Evolutionary conservation across 2,329 filamentous ascomycete species (phyloP).

Genomic region (Aschersonia sp.): DNA sequence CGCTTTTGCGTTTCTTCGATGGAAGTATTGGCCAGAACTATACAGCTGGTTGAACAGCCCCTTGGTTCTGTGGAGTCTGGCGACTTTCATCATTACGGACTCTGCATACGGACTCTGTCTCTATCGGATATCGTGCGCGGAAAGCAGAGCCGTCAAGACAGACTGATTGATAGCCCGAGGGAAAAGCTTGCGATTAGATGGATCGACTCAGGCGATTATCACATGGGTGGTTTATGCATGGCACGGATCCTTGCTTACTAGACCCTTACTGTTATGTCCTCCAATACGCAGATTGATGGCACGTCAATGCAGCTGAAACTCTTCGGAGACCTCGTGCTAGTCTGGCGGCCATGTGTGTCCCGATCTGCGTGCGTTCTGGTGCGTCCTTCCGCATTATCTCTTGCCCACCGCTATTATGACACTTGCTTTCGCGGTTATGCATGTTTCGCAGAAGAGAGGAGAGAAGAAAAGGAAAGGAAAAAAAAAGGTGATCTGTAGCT

Average conservation of each 20-base stretch:
- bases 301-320: too few relatives aligned
- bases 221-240: too few relatives aligned
- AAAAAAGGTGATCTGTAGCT: background rate
- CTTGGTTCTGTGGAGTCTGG: constrained; percentile 5
- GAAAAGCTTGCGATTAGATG: background rate
- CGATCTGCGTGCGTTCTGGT: too few relatives aligned
- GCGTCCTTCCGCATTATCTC: too few relatives aligned
- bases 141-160: background rate
- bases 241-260: background rate
- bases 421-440: background rate
- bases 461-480: background rate
- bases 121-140: constrained; percentile 1
- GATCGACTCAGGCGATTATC: too few relatives aligned
- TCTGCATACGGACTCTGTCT: constrained; percentile 4
- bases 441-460: background rate
- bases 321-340: too few relatives aligned
- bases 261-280: background rate
- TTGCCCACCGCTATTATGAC: background rate
- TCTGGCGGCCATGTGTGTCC: too few relatives aligned
- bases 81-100: constrained; percentile 3
- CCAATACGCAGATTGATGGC: too few relatives aligned
- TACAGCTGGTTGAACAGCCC: constrained; percentile 5
- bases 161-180: background rate
- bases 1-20: constrained; percentile 5
- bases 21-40: constrained; percentile 6